Evolutionary conservation across 768 basidiomycete species (phyloP), one percentile per base, ranked within the genome.

Genomic region (Boletus sp.): DNA sequence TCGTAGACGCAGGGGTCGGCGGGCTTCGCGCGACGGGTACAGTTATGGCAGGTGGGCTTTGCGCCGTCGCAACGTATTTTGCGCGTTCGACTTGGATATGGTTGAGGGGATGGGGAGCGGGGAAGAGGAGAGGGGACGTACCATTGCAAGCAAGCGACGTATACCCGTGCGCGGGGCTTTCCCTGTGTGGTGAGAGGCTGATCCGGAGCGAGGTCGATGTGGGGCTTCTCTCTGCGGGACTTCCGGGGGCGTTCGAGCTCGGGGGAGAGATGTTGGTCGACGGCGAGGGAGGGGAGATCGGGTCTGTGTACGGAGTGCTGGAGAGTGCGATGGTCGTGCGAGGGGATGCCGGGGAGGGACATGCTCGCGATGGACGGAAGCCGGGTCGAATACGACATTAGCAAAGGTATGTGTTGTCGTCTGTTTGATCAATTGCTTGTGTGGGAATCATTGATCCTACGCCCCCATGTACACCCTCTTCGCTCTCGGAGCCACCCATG

Each of bases 11-110:
- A 92, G 46, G 80, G 78, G 44, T 68, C 73, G 61, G 64, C 69
- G 12, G 73, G 72, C 47, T 71, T 77, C 12, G 75, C 56, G 39
- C 87, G 80, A 60, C 81, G 82, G 40, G 74, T 71, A 65, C 90
- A 92, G 64, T 90, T 90, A 65, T 87, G 82, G 65, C 90, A 92
- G 10, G 77, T 65, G 10, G 90, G 90, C 61, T 86, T 90, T 9
- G 85, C 85, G 52, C 90, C 90, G 68, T 92, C 90, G 69, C 90
- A 92, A 5, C 90, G 84, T 60, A 89, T 90, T 66, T 92, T 92
- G 28, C 89, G 81, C 15, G 78, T 81, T 28, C 90, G 89, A 66
- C 90, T 92, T 61, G 17, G 50, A 50, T 14, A 42, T 0, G 17
- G 45, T 29, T 67, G 46, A 56, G 36, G 30, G 29, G 18, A 29